These are phyloP conservation scores for Cladorrhinum samala DNA, from an alignment of 495 filamentous ascomycete species.

Conservation along the genomic window DNA sequence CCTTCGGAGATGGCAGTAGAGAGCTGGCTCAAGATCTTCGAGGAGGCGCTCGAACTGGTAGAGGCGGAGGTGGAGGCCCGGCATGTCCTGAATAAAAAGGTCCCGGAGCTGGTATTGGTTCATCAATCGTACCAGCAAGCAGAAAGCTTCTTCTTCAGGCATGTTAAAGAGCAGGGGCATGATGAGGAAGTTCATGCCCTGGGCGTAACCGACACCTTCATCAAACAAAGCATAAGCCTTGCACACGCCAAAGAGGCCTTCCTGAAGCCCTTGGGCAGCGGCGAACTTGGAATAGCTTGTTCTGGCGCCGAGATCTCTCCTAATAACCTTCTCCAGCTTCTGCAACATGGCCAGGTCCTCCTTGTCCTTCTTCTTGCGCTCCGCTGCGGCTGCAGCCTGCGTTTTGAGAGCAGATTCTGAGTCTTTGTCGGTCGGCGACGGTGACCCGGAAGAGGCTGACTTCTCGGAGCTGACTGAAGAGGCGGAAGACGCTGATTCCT, in stretches of 20 bases:
- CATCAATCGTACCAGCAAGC: slow-evolving; percentile 89
- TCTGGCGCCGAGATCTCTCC: slow-evolving; percentile 79
- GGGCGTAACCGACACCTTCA: slow-evolving; percentile 90
- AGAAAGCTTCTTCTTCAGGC: slow-evolving; percentile 96
- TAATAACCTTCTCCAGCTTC: slow-evolving; percentile 88
- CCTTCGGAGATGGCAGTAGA: slow-evolving; percentile 91
- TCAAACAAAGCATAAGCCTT: slow-evolving; percentile 98
- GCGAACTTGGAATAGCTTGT: slow-evolving; percentile 97
- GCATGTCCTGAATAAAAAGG: slow-evolving; percentile 95
- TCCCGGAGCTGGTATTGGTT: slow-evolving; percentile 91
- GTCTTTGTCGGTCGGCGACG: slow-evolving; percentile 57
- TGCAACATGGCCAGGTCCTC: slow-evolving; percentile 63
- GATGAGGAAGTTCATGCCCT: slow-evolving; percentile 97
- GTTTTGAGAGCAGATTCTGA: slow-evolving; percentile 59
- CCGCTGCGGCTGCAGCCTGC: slow-evolving; percentile 57
- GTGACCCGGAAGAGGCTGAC: slow-evolving; percentile 56
- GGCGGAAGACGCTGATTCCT: slow-evolving; percentile 67
- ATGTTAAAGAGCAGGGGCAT: slow-evolving; percentile 99
- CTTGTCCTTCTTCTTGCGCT: slow-evolving; percentile 66
- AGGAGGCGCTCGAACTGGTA: slow-evolving; percentile 94
- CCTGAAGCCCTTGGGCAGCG: slow-evolving; percentile 80
- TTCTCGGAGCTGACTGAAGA: slow-evolving; percentile 79
- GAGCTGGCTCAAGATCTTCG: slow-evolving; percentile 87
- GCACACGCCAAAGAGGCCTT: slow-evolving; percentile 88
- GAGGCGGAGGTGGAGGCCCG: slow-evolving; percentile 83